Conservation (phyloP, 1,139 yeast species). For the Meyerozyma smithsonii region DNA sequence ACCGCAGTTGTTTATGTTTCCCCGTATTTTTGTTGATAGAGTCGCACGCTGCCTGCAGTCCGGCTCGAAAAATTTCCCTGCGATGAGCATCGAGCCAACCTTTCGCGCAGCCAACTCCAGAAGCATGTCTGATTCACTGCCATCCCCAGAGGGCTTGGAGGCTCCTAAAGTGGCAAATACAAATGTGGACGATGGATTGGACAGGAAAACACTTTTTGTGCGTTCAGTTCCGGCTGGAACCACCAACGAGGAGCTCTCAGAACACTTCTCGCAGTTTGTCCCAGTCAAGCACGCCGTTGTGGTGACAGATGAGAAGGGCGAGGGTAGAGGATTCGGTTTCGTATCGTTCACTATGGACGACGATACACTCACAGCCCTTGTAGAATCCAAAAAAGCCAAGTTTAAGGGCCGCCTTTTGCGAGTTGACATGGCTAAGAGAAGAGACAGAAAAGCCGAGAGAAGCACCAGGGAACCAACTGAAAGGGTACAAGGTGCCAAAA, state of each 20-base stretch:
- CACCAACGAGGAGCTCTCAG: constrained; percentile 74
- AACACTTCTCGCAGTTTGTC: constrained; percentile 83
- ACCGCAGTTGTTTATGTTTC: constrained; percentile 4
- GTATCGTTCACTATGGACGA: constrained; percentile 85
- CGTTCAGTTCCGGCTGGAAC: constrained; percentile 79
- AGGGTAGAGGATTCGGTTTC: constrained; percentile 92
- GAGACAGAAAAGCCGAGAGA: constrained; percentile 60
- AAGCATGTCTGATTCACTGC: background rate
- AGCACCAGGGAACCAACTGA: constrained; percentile 1
- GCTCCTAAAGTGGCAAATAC: constrained; percentile 5
- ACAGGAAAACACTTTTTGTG: constrained; percentile 72
- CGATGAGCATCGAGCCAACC: constrained; percentile 2
- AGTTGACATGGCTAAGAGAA: constrained; percentile 86
- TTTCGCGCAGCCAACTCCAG: background rate
- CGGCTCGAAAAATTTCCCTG: background rate
- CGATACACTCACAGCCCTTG: constrained; percentile 76
- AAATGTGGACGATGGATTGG: constrained; percentile 34
- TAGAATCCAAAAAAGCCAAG: constrained; percentile 59
- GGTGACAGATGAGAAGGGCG: constrained; percentile 70
- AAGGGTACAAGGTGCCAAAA: constrained; percentile 9
- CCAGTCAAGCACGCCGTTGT: constrained; percentile 95
- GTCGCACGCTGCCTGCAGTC: constrained; percentile 1
- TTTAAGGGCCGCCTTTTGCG: constrained; percentile 64
- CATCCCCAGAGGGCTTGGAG: constrained; percentile 4
- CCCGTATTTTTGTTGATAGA: constrained; percentile 4